Conservation (phyloP, 257 asterid genomes). For the Nicotiana knightiana region DNA sequence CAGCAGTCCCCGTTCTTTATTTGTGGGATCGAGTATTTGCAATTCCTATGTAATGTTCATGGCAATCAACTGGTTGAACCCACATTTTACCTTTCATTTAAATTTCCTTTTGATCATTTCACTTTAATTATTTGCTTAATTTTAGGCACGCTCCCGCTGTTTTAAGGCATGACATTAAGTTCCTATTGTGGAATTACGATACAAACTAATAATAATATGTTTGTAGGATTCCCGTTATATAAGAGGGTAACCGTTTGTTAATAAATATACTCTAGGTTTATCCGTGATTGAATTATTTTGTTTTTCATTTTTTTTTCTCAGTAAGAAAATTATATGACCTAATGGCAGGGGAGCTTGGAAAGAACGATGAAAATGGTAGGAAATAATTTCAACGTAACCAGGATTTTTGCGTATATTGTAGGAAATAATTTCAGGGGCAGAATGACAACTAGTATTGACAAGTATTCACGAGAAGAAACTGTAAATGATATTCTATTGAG, state of each 20-base stretch:
- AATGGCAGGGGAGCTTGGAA: too few species aligned
- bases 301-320: too few species aligned
- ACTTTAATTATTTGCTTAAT: not conserved
- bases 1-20: not conserved
- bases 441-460: not conserved
- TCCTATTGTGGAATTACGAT: not conserved
- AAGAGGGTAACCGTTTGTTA: too few species aligned
- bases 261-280: too few species aligned
- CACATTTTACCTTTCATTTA: not conserved
- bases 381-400: not conserved
- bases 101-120: not conserved
- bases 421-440: not conserved
- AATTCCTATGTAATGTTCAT: not conserved
- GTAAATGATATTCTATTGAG: not conserved
- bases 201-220: not conserved
- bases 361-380: too few species aligned
- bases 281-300: too few species aligned
- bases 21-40: not conserved
- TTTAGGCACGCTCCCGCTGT: not conserved
- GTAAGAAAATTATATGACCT: too few species aligned
- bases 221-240: too few species aligned
- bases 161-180: not conserved
- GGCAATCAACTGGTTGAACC: not conserved
- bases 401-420: not conserved
- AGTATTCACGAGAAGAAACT: not conserved